phyloP scores from a whole-genome alignment of 257 asterid genomes.

The Cruciata laevipes region DNA sequence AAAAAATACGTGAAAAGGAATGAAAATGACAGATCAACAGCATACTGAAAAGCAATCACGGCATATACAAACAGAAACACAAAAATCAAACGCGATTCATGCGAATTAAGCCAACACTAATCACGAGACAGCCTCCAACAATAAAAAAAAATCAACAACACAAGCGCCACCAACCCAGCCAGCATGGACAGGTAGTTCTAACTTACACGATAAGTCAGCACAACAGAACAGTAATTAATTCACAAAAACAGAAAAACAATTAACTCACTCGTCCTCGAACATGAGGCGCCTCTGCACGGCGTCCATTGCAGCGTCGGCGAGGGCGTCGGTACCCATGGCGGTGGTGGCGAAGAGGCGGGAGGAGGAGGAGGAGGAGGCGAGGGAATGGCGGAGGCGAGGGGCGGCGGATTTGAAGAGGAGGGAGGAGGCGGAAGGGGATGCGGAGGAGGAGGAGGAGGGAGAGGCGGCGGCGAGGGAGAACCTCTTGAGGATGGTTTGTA shows the following conservation, averaged over 20 bases:
- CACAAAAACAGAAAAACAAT: background rate
- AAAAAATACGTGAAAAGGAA: background rate
- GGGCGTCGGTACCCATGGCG: conserved; percentile 47
- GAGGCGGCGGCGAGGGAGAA: conserved; percentile 17
- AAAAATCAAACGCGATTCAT: background rate
- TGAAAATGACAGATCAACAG: background rate
- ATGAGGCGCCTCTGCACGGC: conserved; percentile 94
- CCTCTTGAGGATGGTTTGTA: conserved; percentile 22
- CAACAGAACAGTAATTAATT: too few relatives aligned
- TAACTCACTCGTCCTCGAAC: conserved; percentile 88
- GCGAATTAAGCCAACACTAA: background rate
- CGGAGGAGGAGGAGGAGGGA: background rate
- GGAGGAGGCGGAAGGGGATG: conserved; percentile 15
- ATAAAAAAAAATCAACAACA: background rate
- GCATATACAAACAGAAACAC: background rate
- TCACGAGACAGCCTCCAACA: background rate
- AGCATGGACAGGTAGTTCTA: background rate
- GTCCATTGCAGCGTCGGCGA: conserved; percentile 73
- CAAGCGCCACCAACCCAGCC: background rate
- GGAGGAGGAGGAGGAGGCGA: conserved; percentile 10
- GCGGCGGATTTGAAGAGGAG: conserved; percentile 16
- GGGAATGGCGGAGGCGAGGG: conserved; percentile 15
- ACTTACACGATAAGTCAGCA: background rate
- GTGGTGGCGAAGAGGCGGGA: conserved; percentile 14
- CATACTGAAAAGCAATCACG: background rate